phyloP scores from a whole-genome alignment of 1,139 yeast genomes.

The Yamadazyma mexicana region DNA sequence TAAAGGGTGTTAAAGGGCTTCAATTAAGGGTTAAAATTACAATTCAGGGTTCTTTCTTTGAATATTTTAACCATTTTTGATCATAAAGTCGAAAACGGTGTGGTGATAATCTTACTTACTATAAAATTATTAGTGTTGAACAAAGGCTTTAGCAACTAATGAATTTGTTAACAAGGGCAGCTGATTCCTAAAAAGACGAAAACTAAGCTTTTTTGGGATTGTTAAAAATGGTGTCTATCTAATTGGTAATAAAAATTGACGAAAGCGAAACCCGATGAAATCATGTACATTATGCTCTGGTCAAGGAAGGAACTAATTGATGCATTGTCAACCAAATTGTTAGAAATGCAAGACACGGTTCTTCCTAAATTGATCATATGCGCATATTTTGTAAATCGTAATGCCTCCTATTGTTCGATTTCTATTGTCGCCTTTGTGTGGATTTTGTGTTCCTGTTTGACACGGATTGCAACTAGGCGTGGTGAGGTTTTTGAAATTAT shows the following conservation, averaged over 20 bases:
- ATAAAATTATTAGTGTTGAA: not conserved
- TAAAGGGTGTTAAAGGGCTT: too few species aligned
- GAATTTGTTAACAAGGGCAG: not conserved
- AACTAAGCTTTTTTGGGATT: not conserved
- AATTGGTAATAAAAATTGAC: slow-evolving; percentile 2
- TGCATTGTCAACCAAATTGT: slow-evolving; percentile 1
- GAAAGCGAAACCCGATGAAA: slow-evolving; percentile 3
- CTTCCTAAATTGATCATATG: not conserved
- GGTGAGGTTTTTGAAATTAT: not conserved
- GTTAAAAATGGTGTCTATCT: not conserved
- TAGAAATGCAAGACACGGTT: slow-evolving; percentile 2
- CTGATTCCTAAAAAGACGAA: not conserved
- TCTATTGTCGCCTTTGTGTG: not conserved
- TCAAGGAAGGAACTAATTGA: slow-evolving; percentile 2
- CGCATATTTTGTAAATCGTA: too few species aligned
- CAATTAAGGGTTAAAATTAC: not conserved
- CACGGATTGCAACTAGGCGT: not conserved
- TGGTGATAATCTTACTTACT: too few species aligned
- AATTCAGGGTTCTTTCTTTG: too few species aligned
- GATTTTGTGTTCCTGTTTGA: slow-evolving; percentile 1
- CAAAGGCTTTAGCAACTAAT: not conserved
- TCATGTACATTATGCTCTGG: not conserved
- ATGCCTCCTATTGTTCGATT: not conserved
- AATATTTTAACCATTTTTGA: too few species aligned
- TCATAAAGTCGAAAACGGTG: not conserved